Base-by-base conservation (phyloP, 208 protist genomes). In the Acanthamoeba royreba region DNA sequence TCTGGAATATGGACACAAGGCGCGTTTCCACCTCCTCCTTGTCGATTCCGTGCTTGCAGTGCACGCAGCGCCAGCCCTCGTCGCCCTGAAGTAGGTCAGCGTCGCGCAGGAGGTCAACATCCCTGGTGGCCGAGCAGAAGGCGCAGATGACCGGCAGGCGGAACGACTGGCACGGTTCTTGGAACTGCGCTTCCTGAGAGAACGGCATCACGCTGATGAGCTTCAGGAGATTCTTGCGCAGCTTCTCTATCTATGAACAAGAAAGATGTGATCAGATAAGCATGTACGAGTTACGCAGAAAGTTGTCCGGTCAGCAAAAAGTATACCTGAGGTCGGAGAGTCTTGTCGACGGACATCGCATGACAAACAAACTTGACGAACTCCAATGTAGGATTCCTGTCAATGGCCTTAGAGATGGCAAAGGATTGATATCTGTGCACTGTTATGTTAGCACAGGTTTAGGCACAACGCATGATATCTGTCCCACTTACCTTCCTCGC, bases 321-420 rank as follows among this genome's bases (percentile, higher is more conserved):
- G 17, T 5, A 17, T 31, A 77, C 55, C 87, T 96, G 55, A 19
- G 31, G 35, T 40, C 74, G n/a, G 1, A 97, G 49, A 3, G 72
- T 55, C 55, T 42, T 69, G 92, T 97, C 95, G 19, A 98, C 58
- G 15, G 33, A 85, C 2, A 98, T 66, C 4, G 96, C 69, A 9
- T 97, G 93, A 52, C 88, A 97, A 2, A 97, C 42, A 28, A 79
- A 94, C 74, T 97, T 97, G 17, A 96, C 63, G 89, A 97, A 97
- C 61, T 97, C 95, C 5, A 93, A 43, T 0, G 89, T 63, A 4
- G 69, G 61, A 49, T 93, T 79, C 17, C 33, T 85, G 63, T 93
- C 46, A 72, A 91, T 91, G 61, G 52, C 85, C 55, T 66, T 77
- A n/a, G 85, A 66, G 5, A 77, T 52, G 19, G 85, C 85, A 0